phyloP scores from a whole-genome alignment of 1,284 basidiomycete species.

The Malassezia yamatoensis region DNA sequence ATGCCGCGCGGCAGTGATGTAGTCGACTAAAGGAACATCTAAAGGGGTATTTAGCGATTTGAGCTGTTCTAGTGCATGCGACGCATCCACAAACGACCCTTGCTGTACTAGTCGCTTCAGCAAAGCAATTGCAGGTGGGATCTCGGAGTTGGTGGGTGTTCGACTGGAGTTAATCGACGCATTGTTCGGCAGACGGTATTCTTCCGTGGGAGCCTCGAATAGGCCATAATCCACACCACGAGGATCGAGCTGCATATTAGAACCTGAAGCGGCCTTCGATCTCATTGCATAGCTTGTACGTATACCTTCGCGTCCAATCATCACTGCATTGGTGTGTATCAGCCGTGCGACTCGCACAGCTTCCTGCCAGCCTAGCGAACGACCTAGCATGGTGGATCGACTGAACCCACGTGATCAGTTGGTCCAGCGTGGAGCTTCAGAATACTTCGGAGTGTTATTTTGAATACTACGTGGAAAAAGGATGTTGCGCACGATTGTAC shows the following conservation, averaged over 20 bases:
- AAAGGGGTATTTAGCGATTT: constrained; percentile 8
- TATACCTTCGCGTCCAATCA: background rate
- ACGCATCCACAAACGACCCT: constrained; percentile 1
- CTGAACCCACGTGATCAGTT: background rate
- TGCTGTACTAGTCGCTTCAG: constrained; percentile 6
- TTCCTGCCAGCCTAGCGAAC: background rate
- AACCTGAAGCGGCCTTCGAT: background rate
- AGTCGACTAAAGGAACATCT: constrained; percentile 8
- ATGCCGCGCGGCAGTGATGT: constrained; percentile 7
- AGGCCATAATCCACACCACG: constrained; percentile 33
- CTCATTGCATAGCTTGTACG: background rate
- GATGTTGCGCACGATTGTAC: background rate
- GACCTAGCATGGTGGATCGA: constrained; percentile 4
- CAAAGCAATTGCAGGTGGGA: background rate
- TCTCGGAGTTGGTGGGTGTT: background rate
- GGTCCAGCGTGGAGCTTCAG: no score
- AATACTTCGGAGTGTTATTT: no score
- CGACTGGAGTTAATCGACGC: background rate
- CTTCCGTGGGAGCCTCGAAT: constrained; percentile 20
- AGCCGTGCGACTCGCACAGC: background rate
- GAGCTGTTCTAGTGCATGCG: constrained; percentile 11
- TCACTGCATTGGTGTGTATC: background rate
- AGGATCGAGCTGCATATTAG: constrained; percentile 34
- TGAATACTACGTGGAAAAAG: background rate
- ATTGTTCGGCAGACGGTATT: background rate